Evolutionary conservation across 192 early-diverging fungal genomes (phyloP).

Genomic region (Rhizoclosmatium sp.): DNA sequence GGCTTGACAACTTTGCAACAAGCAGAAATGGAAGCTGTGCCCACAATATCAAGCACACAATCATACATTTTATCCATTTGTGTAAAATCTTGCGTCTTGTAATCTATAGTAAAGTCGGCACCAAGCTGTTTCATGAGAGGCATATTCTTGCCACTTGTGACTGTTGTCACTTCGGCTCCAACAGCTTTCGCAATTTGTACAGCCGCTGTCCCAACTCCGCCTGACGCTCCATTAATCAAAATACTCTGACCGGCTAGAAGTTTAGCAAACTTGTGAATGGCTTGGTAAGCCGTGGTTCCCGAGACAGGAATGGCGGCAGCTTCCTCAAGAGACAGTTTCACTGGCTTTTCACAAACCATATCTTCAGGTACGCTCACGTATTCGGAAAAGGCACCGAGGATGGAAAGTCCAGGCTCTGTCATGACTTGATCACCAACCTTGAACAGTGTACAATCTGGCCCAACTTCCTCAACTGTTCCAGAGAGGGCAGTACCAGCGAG

Average conservation of each 20-base stretch:
- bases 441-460: background rate
- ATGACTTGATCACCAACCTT: background rate
- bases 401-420: background rate
- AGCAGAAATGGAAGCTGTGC: background rate
- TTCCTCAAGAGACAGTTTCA: constrained; percentile 72
- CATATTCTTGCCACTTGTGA: background rate
- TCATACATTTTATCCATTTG: background rate
- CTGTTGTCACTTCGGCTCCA: background rate
- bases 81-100: background rate
- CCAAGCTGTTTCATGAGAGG: background rate
- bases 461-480: background rate
- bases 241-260: constrained; percentile 77
- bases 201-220: constrained; percentile 86
- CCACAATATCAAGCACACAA: background rate
- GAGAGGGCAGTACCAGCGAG: background rate
- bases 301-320: constrained; percentile 82
- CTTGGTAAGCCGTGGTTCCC: constrained; percentile 82
- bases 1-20: background rate
- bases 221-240: constrained; percentile 88
- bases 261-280: constrained; percentile 78
- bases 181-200: constrained; percentile 71
- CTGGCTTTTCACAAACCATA: constrained; percentile 47
- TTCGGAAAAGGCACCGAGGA: background rate
- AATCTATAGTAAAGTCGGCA: background rate
- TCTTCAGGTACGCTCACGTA: background rate